phyloP scores from a whole-genome alignment of 768 basidiomycete species.

The Gymnopilus junonius region DNA sequence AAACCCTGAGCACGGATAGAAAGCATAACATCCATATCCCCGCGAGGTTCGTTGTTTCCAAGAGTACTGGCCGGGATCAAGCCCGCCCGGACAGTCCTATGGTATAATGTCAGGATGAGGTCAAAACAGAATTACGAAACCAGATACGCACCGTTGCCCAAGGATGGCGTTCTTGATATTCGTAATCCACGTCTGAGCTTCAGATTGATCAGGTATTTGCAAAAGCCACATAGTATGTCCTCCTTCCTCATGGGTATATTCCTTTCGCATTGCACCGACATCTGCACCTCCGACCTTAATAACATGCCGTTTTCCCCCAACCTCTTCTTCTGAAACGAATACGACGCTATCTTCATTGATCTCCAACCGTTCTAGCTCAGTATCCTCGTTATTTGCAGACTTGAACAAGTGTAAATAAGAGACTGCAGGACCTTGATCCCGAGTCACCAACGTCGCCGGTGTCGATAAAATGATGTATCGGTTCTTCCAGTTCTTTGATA shows the following conservation, averaged over 20 bases:
- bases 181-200: constrained; percentile 78
- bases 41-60: constrained; percentile 63
- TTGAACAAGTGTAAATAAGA: constrained; percentile 82
- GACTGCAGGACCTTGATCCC: constrained; percentile 40
- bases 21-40: constrained; percentile 85
- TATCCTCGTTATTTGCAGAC: constrained; percentile 56
- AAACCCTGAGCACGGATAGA: constrained; percentile 77
- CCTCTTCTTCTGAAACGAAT: constrained; percentile 68
- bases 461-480: constrained; percentile 65
- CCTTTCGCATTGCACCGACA: constrained; percentile 51
- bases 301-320: constrained; percentile 52
- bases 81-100: constrained; percentile 72
- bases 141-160: constrained; percentile 58
- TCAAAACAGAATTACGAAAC: not conserved
- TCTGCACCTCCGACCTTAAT: constrained; percentile 73
- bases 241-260: constrained; percentile 49
- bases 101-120: constrained; percentile 4
- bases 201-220: constrained; percentile 61
- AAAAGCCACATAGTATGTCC: constrained; percentile 71
- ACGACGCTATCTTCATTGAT: constrained; percentile 80
- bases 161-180: constrained; percentile 75
- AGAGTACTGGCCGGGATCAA: constrained; percentile 49
- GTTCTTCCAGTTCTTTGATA: constrained; percentile 74
- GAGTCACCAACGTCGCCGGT: constrained; percentile 42
- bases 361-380: constrained; percentile 73